These are phyloP conservation scores for Aspergillus funiculosus DNA, from an alignment of 495 filamentous ascomycete species.

Conservation along the genomic window DNA sequence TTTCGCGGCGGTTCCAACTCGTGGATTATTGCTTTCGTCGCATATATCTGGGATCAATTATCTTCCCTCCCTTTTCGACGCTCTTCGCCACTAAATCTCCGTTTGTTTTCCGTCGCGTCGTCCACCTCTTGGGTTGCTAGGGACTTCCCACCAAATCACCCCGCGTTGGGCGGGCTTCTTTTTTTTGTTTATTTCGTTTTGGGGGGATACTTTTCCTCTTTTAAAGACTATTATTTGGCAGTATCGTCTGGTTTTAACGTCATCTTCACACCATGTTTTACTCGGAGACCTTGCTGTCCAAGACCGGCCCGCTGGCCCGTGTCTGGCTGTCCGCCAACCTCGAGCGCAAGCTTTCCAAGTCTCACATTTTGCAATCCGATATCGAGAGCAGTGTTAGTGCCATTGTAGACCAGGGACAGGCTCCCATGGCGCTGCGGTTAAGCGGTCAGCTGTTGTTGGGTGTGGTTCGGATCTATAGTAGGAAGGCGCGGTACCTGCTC, in stretches of 20 bases:
- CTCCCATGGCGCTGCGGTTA: conserved; percentile 88
- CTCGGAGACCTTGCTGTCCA: conserved; percentile 89
- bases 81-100: conserved; percentile 19
- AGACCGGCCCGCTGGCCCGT: conserved; percentile 93
- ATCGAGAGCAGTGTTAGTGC: conserved; percentile 88
- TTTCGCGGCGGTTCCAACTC: conserved; percentile 6
- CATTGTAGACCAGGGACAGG: conserved; percentile 89
- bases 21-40: background rate
- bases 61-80: conserved; percentile 3
- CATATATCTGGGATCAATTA: background rate
- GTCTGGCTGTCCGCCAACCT: conserved; percentile 98
- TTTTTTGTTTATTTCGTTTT: too few species aligned
- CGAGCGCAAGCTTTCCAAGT: conserved; percentile 95
- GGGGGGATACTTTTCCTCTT: too few species aligned
- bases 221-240: conserved; percentile 11
- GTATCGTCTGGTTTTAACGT: conserved; percentile 6
- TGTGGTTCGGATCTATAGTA: conserved; percentile 93
- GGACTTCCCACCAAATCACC: conserved; percentile 32
- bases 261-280: conserved; percentile 74
- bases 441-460: conserved; percentile 91
- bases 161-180: conserved; percentile 37
- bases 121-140: conserved; percentile 21
- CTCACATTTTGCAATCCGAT: conserved; percentile 85
- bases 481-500: conserved; percentile 90
- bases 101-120: conserved; percentile 43